Conservation (phyloP, 495 filamentous ascomycete genomes). For the Xylaria intraflava region DNA sequence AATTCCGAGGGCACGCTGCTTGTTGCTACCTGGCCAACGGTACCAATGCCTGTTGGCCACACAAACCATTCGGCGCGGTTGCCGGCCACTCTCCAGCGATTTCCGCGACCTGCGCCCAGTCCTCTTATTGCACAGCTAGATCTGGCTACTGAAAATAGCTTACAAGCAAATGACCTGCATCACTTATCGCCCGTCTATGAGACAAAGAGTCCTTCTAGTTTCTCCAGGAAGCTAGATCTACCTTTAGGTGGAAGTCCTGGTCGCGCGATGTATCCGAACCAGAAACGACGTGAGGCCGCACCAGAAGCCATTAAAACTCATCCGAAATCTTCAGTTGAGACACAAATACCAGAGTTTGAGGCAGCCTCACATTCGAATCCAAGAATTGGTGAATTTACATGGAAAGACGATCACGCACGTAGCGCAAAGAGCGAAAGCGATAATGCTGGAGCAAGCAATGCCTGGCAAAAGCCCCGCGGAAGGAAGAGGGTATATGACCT, state of each 20-base stretch:
- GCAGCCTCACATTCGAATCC: constrained; percentile 25
- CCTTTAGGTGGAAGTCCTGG: constrained; percentile 16
- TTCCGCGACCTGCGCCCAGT: constrained; percentile 31
- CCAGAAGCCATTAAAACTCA: constrained; percentile 29
- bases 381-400: constrained; percentile 28
- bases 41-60: background rate
- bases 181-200: constrained; percentile 53
- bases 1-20: constrained; percentile 10
- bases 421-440: constrained; percentile 46
- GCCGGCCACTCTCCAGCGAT: constrained; percentile 21
- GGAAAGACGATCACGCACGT: constrained; percentile 43
- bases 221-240: constrained; percentile 32
- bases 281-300: constrained; percentile 22
- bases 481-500: constrained; percentile 42
- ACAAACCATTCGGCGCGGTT: constrained; percentile 1
- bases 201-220: constrained; percentile 42
- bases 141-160: constrained; percentile 31
- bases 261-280: constrained; percentile 14
- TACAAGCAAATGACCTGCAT: constrained; percentile 29
- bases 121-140: constrained; percentile 41
- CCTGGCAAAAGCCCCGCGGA: constrained; percentile 42
- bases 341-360: constrained; percentile 12
- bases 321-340: constrained; percentile 16
- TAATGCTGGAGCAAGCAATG: constrained; percentile 16
- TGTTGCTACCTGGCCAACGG: constrained; percentile 6